Conservation (phyloP, 768 basidiomycete genomes). For the Artomyces pyxidatus region DNA sequence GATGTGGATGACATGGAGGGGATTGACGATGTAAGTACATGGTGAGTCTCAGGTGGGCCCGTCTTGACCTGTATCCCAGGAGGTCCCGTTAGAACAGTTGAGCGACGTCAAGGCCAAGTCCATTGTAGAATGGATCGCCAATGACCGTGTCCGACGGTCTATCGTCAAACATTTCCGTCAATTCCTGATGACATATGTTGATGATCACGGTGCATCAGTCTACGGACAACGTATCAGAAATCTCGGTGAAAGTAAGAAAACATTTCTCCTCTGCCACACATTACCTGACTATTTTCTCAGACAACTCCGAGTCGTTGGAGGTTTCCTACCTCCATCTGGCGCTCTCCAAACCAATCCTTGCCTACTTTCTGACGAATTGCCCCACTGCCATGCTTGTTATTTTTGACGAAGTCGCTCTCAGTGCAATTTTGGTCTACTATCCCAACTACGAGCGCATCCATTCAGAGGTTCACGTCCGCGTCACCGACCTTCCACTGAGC, state of each 20-base stretch:
- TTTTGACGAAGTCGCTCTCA: constrained; percentile 92
- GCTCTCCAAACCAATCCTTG: constrained; percentile 86
- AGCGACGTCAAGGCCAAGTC: constrained; percentile 97
- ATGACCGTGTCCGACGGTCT: constrained; percentile 82
- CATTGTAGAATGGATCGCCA: constrained; percentile 95
- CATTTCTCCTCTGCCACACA: not conserved
- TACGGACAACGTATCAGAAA: constrained; percentile 91
- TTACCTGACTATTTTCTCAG: constrained; percentile 31
- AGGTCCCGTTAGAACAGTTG: constrained; percentile 90
- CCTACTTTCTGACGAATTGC: constrained; percentile 95
- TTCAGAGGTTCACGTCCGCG: constrained; percentile 94
- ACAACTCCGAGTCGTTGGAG: constrained; percentile 94
- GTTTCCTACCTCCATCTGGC: constrained; percentile 96
- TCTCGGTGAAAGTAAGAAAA: constrained; percentile 80
- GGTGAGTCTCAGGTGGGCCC: constrained; percentile 11
- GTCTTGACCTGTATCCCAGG: constrained; percentile 36
- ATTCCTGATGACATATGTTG: constrained; percentile 93
- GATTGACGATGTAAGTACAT: constrained; percentile 63
- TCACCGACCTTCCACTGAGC: constrained; percentile 86
- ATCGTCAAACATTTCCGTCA: constrained; percentile 90
- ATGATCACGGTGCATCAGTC: constrained; percentile 84
- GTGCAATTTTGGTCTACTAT: constrained; percentile 91
- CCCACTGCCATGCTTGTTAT: constrained; percentile 89
- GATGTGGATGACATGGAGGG: constrained; percentile 90
- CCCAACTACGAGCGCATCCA: constrained; percentile 96